phyloP scores from a whole-genome alignment of 768 basidiomycete genomes.

The Omphalotus guepiniiformis region DNA sequence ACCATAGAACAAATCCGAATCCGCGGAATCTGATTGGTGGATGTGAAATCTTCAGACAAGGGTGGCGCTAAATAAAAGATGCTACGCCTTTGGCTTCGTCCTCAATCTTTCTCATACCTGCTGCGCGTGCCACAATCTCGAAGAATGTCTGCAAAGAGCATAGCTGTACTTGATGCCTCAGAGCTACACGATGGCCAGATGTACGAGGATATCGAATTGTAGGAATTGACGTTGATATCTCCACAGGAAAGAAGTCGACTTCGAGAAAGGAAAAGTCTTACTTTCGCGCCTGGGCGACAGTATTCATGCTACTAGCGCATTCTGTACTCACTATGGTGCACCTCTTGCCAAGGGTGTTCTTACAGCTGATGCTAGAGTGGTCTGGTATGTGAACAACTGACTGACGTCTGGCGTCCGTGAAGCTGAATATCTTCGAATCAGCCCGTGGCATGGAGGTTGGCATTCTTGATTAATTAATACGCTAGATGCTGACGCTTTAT shows the following conservation, averaged over 20 bases:
- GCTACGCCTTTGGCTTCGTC: neutral
- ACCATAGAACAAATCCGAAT: no score
- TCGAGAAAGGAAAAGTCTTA: conserved; percentile 75
- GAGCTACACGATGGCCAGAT: conserved; percentile 67
- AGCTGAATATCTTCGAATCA: conserved; percentile 18
- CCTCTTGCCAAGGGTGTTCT: conserved; percentile 81
- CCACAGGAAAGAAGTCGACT: conserved; percentile 84
- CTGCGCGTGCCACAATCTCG: neutral
- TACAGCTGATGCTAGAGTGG: conserved; percentile 71
- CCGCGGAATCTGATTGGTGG: neutral
- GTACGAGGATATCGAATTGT: no score
- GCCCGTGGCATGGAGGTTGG: conserved; percentile 85
- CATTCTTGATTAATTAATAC: neutral
- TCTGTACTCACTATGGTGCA: conserved; percentile 91
- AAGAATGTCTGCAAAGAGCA: conserved; percentile 44
- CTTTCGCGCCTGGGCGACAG: conserved; percentile 72
- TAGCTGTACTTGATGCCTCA: conserved; percentile 53
- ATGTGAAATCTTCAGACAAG: neutral
- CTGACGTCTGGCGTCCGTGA: neutral
- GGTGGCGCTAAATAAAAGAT: neutral
- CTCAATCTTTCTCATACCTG: conserved; percentile 1
- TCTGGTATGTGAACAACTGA: conserved; percentile 49
- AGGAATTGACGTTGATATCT: no score
- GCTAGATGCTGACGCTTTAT: conserved; percentile 4
- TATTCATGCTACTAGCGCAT: conserved; percentile 74